Percentiles rank a stretch among this genome's conserved stretches.
Conservation (phyloP, 805 yeast genomes). For the Spathaspora hagerdaliae region DNA sequence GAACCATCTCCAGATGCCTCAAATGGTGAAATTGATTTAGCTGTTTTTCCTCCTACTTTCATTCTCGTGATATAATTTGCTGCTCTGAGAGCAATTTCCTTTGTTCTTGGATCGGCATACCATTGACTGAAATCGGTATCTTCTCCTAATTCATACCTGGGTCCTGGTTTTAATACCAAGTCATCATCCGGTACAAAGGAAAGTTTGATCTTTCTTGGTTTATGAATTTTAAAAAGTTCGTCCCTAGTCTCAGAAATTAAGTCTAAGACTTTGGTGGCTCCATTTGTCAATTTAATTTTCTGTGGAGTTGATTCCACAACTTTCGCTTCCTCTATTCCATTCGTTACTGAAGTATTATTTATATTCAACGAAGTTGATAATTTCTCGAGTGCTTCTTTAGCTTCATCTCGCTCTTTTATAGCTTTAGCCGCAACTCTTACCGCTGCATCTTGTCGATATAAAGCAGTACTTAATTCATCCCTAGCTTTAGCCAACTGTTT, state of each 20-base stretch:
- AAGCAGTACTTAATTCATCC: constrained; percentile 69
- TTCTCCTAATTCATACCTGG: not conserved
- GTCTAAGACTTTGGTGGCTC: not conserved
- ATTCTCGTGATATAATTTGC: not conserved
- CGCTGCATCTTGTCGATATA: constrained; percentile 89
- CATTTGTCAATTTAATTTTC: constrained; percentile 19
- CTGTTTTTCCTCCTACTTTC: not conserved
- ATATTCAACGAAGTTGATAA: constrained; percentile 40
- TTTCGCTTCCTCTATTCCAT: not conserved
- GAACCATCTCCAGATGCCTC: not conserved
- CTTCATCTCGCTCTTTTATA: constrained; percentile 72
- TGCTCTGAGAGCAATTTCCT: not conserved
- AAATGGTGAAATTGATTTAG: not conserved
- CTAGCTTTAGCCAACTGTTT: constrained; percentile 64
- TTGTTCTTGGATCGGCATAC: not conserved
- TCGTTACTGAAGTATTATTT: constrained; percentile 13
- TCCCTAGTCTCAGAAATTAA: constrained; percentile 22
- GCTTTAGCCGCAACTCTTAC: constrained; percentile 77
- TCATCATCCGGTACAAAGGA: constrained; percentile 8
- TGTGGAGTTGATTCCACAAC: not conserved
- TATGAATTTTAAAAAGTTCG: constrained; percentile 32
- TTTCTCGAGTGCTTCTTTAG: constrained; percentile 58
- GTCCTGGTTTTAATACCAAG: not conserved
- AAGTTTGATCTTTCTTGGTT: constrained; percentile 23
- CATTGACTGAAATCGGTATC: not conserved